Evolutionary conservation across 192 early-diverging fungal genomes (phyloP).

Genomic region (Linnemannia zychae): DNA sequence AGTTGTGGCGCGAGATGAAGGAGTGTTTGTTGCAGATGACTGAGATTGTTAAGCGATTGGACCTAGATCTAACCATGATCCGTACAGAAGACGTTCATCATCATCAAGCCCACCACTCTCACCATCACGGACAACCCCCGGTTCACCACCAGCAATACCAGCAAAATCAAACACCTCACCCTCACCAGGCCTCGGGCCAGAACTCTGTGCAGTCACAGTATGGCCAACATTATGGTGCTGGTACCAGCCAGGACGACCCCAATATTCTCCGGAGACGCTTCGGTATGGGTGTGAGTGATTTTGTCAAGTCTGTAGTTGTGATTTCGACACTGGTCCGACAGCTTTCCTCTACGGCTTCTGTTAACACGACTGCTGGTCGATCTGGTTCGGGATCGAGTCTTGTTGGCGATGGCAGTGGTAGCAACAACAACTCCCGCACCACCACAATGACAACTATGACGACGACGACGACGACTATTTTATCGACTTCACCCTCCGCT

Average conservation of each 20-base stretch:
- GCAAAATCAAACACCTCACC: conserved; percentile 20
- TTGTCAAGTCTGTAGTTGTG: conserved; percentile 45
- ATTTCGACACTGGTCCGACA: conserved; percentile 47
- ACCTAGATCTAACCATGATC: conserved; percentile 49
- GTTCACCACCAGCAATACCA: conserved; percentile 12
- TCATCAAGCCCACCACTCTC: conserved; percentile 7
- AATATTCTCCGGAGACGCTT: conserved; percentile 37
- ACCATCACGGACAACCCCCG: conserved; percentile 1
- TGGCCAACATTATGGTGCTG: conserved; percentile 22
- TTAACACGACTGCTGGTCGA: background rate
- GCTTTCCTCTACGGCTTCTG: conserved; percentile 21
- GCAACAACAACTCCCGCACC: conserved; percentile 1
- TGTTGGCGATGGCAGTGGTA: background rate
- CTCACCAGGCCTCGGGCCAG: conserved; percentile 13
- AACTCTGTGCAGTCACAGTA: background rate
- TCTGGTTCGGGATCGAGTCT: conserved; percentile 10
- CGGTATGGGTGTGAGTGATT: conserved; percentile 51
- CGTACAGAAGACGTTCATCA: conserved; percentile 33
- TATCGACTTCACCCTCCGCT: conserved; percentile 25
- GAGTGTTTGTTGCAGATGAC: conserved; percentile 54
- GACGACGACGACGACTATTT: background rate
- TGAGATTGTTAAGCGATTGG: conserved; percentile 48
- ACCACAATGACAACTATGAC: background rate
- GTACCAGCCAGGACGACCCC: conserved; percentile 15
- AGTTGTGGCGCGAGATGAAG: conserved; percentile 46